Evolutionary conservation across 352 stramenopile species (phyloP).

Genomic region (Phytophthora fragariaefolia): DNA sequence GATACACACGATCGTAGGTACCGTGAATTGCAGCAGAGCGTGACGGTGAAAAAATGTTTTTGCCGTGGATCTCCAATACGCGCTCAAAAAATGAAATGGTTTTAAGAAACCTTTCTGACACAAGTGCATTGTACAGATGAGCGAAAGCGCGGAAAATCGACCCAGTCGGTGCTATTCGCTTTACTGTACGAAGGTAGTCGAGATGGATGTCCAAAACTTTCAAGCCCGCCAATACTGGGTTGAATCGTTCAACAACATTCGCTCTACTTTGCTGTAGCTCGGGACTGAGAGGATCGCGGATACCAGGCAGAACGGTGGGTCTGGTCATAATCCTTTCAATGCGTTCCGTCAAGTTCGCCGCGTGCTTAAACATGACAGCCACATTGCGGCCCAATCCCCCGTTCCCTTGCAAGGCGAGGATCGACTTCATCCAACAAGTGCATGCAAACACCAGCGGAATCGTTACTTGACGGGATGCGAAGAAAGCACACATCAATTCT

Average conservation of each 20-base stretch:
- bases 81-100: not conserved
- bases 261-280: not conserved
- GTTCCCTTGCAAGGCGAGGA: not conserved
- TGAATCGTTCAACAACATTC: not conserved
- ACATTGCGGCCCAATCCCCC: not conserved
- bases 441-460: not conserved
- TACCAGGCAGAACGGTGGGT: not conserved
- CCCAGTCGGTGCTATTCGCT: not conserved
- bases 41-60: not conserved
- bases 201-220: not conserved
- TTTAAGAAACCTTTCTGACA: not conserved
- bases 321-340: not conserved
- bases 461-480: not conserved
- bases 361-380: not conserved
- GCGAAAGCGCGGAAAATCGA: conserved; percentile 1
- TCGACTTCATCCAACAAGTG: conserved; percentile 1
- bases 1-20: not conserved
- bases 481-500: not conserved
- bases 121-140: not conserved
- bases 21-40: not conserved
- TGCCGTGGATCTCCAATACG: not conserved
- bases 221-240: not conserved
- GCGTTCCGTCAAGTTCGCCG: not conserved
- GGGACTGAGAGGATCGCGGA: not conserved
- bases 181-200: not conserved